phyloP scores from a whole-genome alignment of 148 eudicot species.

The Rhododendron molle region DNA sequence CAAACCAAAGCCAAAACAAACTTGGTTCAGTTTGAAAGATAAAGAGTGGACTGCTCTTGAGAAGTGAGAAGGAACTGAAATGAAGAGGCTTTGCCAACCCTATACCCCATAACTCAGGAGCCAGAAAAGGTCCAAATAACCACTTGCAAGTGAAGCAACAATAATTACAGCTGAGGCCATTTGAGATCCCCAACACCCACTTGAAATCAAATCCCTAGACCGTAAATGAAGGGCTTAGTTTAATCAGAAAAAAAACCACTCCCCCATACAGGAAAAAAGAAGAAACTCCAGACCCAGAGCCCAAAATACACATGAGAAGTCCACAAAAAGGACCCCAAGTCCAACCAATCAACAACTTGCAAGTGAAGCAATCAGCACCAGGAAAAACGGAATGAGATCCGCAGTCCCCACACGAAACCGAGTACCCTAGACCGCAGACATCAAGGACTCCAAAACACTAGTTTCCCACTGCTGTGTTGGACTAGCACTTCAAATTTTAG shows the following conservation, averaged over 20 bases:
- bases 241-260: neutral
- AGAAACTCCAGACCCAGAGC: constrained; percentile 20
- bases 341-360: constrained; percentile 3
- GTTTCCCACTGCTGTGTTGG: neutral
- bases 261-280: neutral
- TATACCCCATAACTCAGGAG: neutral
- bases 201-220: constrained; percentile 28
- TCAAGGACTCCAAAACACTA: constrained; percentile 7
- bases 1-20: constrained; percentile 13
- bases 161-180: neutral
- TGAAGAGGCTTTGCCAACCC: neutral
- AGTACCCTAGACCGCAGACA: constrained; percentile 3
- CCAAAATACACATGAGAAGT: constrained; percentile 11
- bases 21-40: constrained; percentile 6
- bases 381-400: constrained; percentile 6
- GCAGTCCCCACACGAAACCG: neutral
- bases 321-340: neutral
- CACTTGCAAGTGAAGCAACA: constrained; percentile 25
- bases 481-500: neutral
- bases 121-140: neutral
- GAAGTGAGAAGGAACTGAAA: constrained; percentile 9
- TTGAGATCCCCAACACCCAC: constrained; percentile 24
- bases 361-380: constrained; percentile 15
- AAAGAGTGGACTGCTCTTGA: neutral
- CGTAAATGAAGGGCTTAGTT: constrained; percentile 16